Evolutionary conservation across 768 basidiomycete genomes (phyloP), one percentile per base, ranked within the genome.

Genomic region (Exidia glandulosa): DNA sequence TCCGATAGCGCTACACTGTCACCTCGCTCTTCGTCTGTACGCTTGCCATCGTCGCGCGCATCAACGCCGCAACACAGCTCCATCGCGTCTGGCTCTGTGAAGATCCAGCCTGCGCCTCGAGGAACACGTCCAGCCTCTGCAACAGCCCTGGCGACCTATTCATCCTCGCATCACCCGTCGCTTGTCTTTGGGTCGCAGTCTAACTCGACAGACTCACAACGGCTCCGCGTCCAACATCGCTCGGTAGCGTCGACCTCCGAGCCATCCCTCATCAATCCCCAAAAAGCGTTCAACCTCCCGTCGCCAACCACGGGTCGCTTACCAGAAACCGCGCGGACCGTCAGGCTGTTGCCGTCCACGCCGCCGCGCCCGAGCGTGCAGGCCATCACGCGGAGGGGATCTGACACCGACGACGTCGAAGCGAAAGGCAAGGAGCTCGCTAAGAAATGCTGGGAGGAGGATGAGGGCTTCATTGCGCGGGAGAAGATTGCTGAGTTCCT

Each of bases 401-500:
- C 50, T 7, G 50, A 54, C 50, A 27, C 57, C 6, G 76, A 74
- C 23, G 86, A 86, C 63, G 71, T 85, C 61, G 85, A 86, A 34
- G 70, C 75, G 23, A 76, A 82, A 60, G 94, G 84, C 2, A 83
- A 82, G 66, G 85, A 85, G 57, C 72, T 90, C 48, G 94, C 94
- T 0, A 72, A 77, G 34, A 81, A 84, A 59, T 94, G 90, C 71
- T 91, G 90, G 81, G 79, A 82, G 32, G 92, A 94, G 65, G 92
- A 98, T 66, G 88, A 88, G 64, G 79, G 79, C 16, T 94, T 94
- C 69, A 70, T 94, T 66, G 77, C 83, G 14, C 86, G 86, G 68
- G 93, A 94, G 66, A 95, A 94, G 75, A 91, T 97, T 66, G 94
- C 95, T 1, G 93, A 96, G 71, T 99, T 91, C 86, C 78, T 99